Base-by-base conservation (phyloP, 169 alveolate genomes). In the Plasmodium reichenowi region DNA sequence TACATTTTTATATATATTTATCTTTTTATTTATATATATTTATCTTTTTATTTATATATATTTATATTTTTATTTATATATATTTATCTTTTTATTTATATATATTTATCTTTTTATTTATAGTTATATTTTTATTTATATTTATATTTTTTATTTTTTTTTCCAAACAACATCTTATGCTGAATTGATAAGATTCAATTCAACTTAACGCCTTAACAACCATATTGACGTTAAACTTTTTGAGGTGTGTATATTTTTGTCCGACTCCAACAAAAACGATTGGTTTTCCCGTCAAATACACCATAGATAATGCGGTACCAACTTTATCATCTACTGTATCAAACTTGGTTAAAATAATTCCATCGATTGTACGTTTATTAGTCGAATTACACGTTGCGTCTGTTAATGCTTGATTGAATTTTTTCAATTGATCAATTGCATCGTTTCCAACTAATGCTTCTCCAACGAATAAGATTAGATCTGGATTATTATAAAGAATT, bases 371-470 rank as follows among this genome's bases (percentile, higher is more conserved):
- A 54, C 99, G 96, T 2, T 98, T 98, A 74, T 93, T 73, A 20
- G 89, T 87, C 22, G 64, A 56, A 52, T 91, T 93, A 59, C 86
- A 91, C 48, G 63, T 73, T 12, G 91, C 60, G 38, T 88, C 71
- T 8, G 70, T 90, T 26, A 90, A 64, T 52, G 91, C 95, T 74
- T 97, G 98, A 75, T 99, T 98, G 94, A 99, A 99, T 93, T 98
- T 98, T 74, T 97, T 95, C 32, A 98, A 93, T 94, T 99, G 99
- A 94, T 99, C 99, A 6, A 98, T 99, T 12, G 99, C 99, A 93
- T 99, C 99, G 92, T 99, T 98, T 22, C 99, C 99, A 20, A 98
- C 99, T 29, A 99, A 96, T 26, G 99, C 99, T 91, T 99, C 99
- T n/a, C 99, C 99, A 20, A 98, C 99, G 88, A 99, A 98, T 26